Evolutionary conservation across 1,284 basidiomycete genomes (phyloP).

Genomic region (Microbotryum scabiosae): DNA sequence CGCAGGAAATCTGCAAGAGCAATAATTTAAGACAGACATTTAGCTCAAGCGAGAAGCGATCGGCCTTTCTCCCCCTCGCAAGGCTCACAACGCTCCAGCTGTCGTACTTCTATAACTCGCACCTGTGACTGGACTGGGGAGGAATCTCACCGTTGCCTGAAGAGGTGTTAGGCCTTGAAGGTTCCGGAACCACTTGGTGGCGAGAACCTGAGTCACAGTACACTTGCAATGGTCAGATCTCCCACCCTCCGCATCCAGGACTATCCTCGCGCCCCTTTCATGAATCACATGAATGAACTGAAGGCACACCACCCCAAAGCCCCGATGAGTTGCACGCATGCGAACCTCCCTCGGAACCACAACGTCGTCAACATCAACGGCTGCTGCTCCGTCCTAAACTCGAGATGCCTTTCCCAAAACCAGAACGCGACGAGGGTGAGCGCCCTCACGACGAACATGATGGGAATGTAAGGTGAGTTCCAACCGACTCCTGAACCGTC

Average conservation of each 20-base stretch:
- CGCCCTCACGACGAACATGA: slow-evolving; percentile 56
- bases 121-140: slow-evolving; percentile 57
- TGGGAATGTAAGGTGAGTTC: slow-evolving; percentile 40
- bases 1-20: too few species aligned
- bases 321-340: slow-evolving; percentile 57
- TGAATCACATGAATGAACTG: slow-evolving; percentile 34
- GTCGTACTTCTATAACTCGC: too few species aligned
- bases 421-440: slow-evolving; percentile 55
- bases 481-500: slow-evolving; percentile 44
- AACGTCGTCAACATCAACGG: slow-evolving; percentile 63
- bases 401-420: slow-evolving; percentile 58
- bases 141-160: slow-evolving; percentile 61
- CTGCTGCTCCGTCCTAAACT: slow-evolving; percentile 42
- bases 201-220: slow-evolving; percentile 6
- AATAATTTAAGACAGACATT: too few species aligned
- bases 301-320: slow-evolving; percentile 64
- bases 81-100: too few species aligned
- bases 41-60: too few species aligned
- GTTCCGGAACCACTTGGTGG: slow-evolving; percentile 3
- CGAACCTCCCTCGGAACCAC: slow-evolving; percentile 60
- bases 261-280: too few species aligned
- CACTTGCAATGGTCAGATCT: not conserved
- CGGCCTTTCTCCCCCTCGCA: too few species aligned
- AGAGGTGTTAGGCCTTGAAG: slow-evolving; percentile 48
- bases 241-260: too few species aligned